Base-by-base conservation (phyloP, 139 green algal species). In the Ulvella scutata region DNA sequence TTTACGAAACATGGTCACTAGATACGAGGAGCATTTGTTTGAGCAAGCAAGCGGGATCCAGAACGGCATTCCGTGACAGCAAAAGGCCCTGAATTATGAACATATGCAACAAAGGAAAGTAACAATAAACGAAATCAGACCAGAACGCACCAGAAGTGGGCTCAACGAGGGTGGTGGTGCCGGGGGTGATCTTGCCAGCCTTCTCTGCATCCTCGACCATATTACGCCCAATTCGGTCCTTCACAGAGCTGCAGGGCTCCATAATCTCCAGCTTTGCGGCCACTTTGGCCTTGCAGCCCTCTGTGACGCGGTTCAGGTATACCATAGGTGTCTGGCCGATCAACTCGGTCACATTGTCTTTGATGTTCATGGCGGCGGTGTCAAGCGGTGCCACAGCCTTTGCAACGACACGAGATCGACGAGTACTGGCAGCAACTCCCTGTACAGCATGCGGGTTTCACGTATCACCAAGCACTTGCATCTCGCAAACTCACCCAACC, bases 121-220 rank as follows among this genome's bases (percentile, higher is more conserved):
- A n/a, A n/a, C n/a, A n/a, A n/a, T n/a, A n/a, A n/a, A n/a, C n/a
- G n/a, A n/a, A n/a, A n/a, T n/a, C n/a, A n/a, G n/a, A n/a, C n/a
- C n/a, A n/a, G 13, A n/a, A 10, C 9, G 51, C 51, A 67, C 77
- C 90, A 34, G 72, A 87, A 4, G 91, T 95, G 38, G 91, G 88
- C 85, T 98, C 93, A 36, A 98, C 87, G 40, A 98, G 88, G 4
- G 88, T 93, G n/a, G 92, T 97, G 84, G 96, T 96, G 77, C 94
- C 94, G 23, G 93, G 77, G 0, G 51, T 82, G 74, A 98, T 98
- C 34, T 86, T 80, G 28, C 94, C 93, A 43, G 84, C 81, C 77
- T 93, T 77, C 79, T 98, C 93, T n/a, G 93, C 93, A 4, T 86
- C 81, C 9, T 76, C 73, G 44, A 98, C 96, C 94, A 98, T 98